Base-by-base conservation (phyloP, 2,329 filamentous ascomycete genomes). In the Penicillium sp. region DNA sequence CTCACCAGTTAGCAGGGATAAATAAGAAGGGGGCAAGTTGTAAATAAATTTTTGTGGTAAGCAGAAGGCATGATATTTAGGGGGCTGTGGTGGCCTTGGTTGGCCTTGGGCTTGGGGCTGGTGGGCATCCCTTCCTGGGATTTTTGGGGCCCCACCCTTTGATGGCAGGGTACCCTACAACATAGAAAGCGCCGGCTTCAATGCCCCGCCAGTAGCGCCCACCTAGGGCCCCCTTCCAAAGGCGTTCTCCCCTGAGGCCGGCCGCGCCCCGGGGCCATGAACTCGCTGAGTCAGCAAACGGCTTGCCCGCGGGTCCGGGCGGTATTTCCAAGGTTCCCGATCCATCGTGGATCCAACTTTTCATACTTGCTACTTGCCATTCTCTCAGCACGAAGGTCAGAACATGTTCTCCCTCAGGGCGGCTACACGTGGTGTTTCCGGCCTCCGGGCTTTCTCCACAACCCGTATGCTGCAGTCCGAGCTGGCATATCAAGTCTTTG, bases 401-500 rank as follows among this genome's bases (percentile, higher is more conserved):
- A 58, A 45, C 11, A 63, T 63, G 61, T 53, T 56, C 3, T 55
- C 57, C 31, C 14, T 56, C 22, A 55, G 53, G 18, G 32, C 39
- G 13, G 43, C 44, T 24, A 6, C 32, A 22, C 56, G 66, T 39
- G 60, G 56, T 32, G 14, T 48, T 0, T 20, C 61, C 0, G 51
- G 60, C 31, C 18, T 64, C 38, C 69, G 71, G 14, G 53, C 65
- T 13, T 74, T 74, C 56, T 74, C 72, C 5, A 72, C 72, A 20
- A 62, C 69, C 3, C 60, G 67, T 9, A 52, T 63, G 3, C 61
- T 60, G 40, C 66, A 59, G 7, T 56, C 63, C 5, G 69, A 74
- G 53, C 66, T 75, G 24, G 66, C 72, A 2, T 74, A 70, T 54
- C 70, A 75, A 51, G 67, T 74, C 43, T 72, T 69, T 48, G 71